phyloP scores from a whole-genome alignment of 108 stramenopile species.

The Phaeodactylum tricornutum region DNA sequence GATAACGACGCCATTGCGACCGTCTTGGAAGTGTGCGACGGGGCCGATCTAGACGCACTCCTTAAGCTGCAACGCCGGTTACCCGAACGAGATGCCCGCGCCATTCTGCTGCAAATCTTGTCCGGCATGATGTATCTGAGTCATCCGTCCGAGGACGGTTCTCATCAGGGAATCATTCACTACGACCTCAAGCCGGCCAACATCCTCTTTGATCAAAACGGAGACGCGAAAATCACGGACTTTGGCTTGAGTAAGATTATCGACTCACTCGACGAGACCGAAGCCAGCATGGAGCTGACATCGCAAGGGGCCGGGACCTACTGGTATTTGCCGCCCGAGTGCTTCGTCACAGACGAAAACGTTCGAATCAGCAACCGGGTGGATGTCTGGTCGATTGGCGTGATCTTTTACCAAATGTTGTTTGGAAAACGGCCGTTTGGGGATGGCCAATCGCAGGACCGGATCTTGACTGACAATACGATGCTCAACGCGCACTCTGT shows the following conservation, averaged over 20 bases:
- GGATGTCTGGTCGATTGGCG: conserved; percentile 98
- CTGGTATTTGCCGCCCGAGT: conserved; percentile 99
- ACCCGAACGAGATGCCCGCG: conserved; percentile 86
- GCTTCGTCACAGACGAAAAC: conserved; percentile 79
- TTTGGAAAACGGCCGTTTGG: conserved; percentile 96
- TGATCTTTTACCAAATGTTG: conserved; percentile 98
- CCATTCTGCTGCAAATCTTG: conserved; percentile 90
- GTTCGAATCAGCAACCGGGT: conserved; percentile 90
- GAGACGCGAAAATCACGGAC: conserved; percentile 98
- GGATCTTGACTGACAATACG: conserved; percentile 71
- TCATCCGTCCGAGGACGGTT: conserved; percentile 64
- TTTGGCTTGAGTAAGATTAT: conserved; percentile 95
- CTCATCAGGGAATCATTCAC: conserved; percentile 93
- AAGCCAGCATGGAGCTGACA: conserved; percentile 97
- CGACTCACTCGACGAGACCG: conserved; percentile 57
- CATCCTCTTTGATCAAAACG: conserved; percentile 31
- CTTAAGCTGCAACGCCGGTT: conserved; percentile 75
- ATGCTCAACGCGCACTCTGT: conserved; percentile 93
- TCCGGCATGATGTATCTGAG: conserved; percentile 92
- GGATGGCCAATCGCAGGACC: conserved; percentile 95
- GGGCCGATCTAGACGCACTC: conserved; percentile 86
- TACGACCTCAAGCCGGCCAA: conserved; percentile 97
- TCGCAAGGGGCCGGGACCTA: conserved; percentile 99
- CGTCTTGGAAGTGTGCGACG: conserved; percentile 92
- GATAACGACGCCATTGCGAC: conserved; percentile 95